Conservation (phyloP, 306 rosid species). For the Malus orientalis region DNA sequence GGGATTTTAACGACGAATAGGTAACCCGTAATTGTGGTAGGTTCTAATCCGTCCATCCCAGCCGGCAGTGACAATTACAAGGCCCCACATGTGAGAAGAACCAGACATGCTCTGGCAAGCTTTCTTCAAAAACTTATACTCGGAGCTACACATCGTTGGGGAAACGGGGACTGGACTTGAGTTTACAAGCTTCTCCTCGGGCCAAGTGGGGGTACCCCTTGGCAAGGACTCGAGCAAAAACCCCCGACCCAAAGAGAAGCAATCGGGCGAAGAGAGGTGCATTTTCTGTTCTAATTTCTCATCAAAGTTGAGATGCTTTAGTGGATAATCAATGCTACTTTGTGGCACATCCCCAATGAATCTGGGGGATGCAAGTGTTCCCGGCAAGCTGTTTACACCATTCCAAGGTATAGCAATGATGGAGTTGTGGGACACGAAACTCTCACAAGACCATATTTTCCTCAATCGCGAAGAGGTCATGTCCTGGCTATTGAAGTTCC, state of each 20-base stretch:
- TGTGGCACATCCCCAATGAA: constrained; percentile 13
- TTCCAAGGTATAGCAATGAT: constrained; percentile 77
- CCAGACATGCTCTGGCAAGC: constrained; percentile 63
- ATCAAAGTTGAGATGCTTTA: not conserved
- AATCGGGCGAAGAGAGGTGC: constrained; percentile 53
- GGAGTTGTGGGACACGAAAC: constrained; percentile 52
- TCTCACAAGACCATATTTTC: constrained; percentile 54
- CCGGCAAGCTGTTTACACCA: constrained; percentile 48
- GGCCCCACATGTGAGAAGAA: constrained; percentile 69
- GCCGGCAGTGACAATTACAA: constrained; percentile 72
- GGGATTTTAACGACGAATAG: constrained; percentile 36
- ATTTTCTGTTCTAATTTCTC: constrained; percentile 29
- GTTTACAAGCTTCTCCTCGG: constrained; percentile 51
- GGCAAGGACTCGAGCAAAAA: constrained; percentile 58
- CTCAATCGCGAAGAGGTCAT: constrained; percentile 37
- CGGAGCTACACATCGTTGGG: constrained; percentile 47
- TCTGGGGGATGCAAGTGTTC: constrained; percentile 38
- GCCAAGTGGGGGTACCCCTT: constrained; percentile 75
- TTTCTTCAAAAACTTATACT: constrained; percentile 61
- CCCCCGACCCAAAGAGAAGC: constrained; percentile 51
- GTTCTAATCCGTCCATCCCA: constrained; percentile 71
- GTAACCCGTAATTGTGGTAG: constrained; percentile 70
- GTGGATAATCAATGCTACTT: constrained; percentile 8
- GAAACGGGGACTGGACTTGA: constrained; percentile 30
- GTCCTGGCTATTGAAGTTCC: constrained; percentile 56